A percentile compares a stretch with the other conserved stretches of the same genome.
Evolutionary conservation across 2,329 filamentous ascomycete species (phyloP).

Genomic region (Paramyrothecium sp.): DNA sequence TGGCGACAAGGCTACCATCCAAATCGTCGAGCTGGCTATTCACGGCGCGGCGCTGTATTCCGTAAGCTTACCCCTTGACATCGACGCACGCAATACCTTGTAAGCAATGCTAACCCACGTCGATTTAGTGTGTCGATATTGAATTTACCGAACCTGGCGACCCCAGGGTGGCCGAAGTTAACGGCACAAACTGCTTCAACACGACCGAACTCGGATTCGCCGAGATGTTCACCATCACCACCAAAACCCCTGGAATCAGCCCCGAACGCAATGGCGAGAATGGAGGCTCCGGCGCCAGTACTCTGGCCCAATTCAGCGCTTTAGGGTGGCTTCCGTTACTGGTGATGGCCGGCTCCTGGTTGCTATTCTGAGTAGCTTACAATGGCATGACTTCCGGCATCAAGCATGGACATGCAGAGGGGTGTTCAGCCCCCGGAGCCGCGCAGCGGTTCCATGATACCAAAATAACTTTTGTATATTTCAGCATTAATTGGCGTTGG

Average conservation of each 20-base stretch:
- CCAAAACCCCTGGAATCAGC: slow-evolving; percentile 36
- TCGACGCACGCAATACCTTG: not conserved
- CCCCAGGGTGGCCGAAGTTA: slow-evolving; percentile 65
- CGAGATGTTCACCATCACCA: slow-evolving; percentile 69
- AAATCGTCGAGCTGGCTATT: slow-evolving; percentile 78
- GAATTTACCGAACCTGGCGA: slow-evolving; percentile 81
- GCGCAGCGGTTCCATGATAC: not conserved
- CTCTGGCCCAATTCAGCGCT: slow-evolving; percentile 20
- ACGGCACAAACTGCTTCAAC: slow-evolving; percentile 85
- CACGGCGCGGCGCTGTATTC: slow-evolving; percentile 84
- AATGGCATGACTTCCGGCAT: not conserved
- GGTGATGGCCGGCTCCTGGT: slow-evolving; percentile 31
- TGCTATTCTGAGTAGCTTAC: slow-evolving; percentile 29
- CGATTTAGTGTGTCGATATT: slow-evolving; percentile 84
- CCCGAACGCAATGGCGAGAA: slow-evolving; percentile 20
- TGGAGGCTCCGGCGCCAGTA: slow-evolving; percentile 22
- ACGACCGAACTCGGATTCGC: slow-evolving; percentile 74
- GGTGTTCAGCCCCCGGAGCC: no score
- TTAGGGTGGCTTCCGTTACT: slow-evolving; percentile 42
- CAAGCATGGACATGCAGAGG: not conserved
- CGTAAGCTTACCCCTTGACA: slow-evolving; percentile 43
- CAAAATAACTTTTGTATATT: slow-evolving; percentile 14
- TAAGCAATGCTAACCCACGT: not conserved
- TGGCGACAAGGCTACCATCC: slow-evolving; percentile 90
- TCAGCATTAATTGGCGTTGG: slow-evolving; percentile 21